Evolutionary conservation across 495 filamentous ascomycete species (phyloP), one percentile per base, ranked within the genome.

Genomic region (Tuber microsphaerosporum): DNA sequence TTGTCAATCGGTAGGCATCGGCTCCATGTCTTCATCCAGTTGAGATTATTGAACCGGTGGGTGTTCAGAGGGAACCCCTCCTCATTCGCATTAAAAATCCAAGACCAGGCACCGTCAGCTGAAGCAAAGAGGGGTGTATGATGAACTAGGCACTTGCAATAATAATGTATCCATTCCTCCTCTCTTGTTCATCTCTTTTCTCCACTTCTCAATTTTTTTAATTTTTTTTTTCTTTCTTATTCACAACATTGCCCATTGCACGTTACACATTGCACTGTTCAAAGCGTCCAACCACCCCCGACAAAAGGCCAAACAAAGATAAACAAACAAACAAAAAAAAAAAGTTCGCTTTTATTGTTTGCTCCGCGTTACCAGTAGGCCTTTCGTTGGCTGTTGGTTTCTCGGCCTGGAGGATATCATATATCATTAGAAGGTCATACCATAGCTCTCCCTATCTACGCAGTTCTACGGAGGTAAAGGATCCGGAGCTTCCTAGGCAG

Each of bases 51-150:
- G n/a, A n/a, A 65, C 56, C 51, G 26, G 51, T 61, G 51, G 26
- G 26, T 65, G 56, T 26, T 26, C 56, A 65, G 56, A 16, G 56
- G 26, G 26, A 65, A 65, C 56, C 56, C 56, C 56, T 65, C 56
- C 26, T 31, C 56, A 34, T 34, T 65, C 4, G 22, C 10, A 61
- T 61, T 61, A 31, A 61, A 61, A 61, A 65, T 65, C 56, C 56
- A 65, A 65, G 56, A 7, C 56, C 56, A 65, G 56, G 56, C 56
- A 65, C 56, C 56, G 56, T 65, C 56, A 65, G 56, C 56, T 34
- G 26, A 65, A 65, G 56, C 26, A 65, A 65, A 65, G 56, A 65
- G 56, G 26, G 56, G 26, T 65, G 14, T 65, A 17, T 17, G 56
- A 17, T 17, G 56, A 65, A 34, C 56, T 1, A 26, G 56, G 26